A percentile compares a stretch with the other conserved stretches of the same genome.
These are phyloP conservation scores for Phytophthora cajani DNA, from an alignment of 352 stramenopile genomes.

Conservation along the genomic window DNA sequence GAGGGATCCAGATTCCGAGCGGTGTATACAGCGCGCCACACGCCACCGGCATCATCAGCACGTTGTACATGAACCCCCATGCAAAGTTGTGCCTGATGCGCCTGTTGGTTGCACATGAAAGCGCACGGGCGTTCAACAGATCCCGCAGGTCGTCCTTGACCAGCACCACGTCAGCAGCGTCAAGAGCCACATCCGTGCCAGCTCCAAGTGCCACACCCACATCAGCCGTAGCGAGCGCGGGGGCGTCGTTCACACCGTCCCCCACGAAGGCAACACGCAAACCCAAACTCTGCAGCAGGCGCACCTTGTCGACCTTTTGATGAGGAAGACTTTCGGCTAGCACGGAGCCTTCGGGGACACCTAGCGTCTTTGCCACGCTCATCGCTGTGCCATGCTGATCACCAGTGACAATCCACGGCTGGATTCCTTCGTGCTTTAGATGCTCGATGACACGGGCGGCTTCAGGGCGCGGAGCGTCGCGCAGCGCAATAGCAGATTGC, in stretches of 20 bases:
- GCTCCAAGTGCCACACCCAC: conserved; percentile 71
- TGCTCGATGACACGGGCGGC: conserved; percentile 60
- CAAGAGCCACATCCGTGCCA: conserved; percentile 74
- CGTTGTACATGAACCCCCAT: conserved; percentile 80
- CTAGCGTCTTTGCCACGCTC: conserved; percentile 54
- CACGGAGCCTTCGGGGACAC: conserved; percentile 62
- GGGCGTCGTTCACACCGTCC: conserved; percentile 78
- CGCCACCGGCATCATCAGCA: conserved; percentile 77
- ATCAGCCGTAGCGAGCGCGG: conserved; percentile 72
- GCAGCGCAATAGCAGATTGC: conserved; percentile 58
- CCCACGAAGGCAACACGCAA: conserved; percentile 80
- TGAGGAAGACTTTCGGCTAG: conserved; percentile 71
- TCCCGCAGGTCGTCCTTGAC: conserved; percentile 77
- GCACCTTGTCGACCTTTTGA: conserved; percentile 83
- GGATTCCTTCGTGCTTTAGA: conserved; percentile 58
- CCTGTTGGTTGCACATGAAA: conserved; percentile 68
- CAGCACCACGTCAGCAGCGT: conserved; percentile 76
- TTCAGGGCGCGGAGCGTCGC: conserved; percentile 59
- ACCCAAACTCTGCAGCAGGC: conserved; percentile 68
- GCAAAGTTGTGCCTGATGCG: conserved; percentile 81
- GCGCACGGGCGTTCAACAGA: conserved; percentile 65
- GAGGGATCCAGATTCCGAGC: conserved; percentile 66
- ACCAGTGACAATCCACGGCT: conserved; percentile 82
- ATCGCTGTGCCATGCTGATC: conserved; percentile 70
- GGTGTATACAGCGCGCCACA: conserved; percentile 72